Evolutionary conservation across 208 protist species (phyloP).

Genomic region (Blastocrithidia nonstop): DNA sequence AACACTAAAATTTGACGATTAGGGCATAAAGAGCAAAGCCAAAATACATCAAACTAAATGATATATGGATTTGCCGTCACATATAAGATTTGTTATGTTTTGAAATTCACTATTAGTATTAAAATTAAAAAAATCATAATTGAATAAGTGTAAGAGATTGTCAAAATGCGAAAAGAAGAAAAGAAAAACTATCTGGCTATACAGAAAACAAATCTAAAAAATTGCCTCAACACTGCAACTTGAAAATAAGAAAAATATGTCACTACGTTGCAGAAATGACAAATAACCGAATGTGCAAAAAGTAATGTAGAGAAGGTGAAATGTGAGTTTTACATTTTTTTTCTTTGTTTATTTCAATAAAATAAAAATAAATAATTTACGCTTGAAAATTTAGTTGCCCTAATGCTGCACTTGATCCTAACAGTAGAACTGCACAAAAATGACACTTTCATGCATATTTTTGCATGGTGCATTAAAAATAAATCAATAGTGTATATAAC

Average conservation of each 20-base stretch:
- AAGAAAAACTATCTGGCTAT: not conserved
- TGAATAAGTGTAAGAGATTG: not conserved
- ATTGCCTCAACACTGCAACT: no score
- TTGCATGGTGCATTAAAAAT: not conserved
- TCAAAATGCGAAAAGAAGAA: slow-evolving; percentile 1
- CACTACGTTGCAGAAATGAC: no score
- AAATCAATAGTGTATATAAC: not conserved
- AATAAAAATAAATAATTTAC: no score
- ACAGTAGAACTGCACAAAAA: not conserved
- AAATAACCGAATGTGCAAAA: no score
- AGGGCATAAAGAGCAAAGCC: no score
- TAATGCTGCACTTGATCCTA: not conserved
- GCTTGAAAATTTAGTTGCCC: not conserved
- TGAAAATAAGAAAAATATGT: no score
- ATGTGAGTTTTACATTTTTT: not conserved
- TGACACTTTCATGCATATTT: not conserved
- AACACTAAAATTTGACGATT: no score
- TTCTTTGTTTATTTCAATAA: not conserved
- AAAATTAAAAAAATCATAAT: no score
- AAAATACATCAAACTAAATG: no score
- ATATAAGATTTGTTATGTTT: no score
- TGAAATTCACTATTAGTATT: no score
- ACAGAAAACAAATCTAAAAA: not conserved
- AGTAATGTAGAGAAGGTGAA: not conserved
- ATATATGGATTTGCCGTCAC: no score